Base-by-base conservation (phyloP, 2,329 filamentous ascomycete genomes). In the Dactylellina drechsleri region DNA sequence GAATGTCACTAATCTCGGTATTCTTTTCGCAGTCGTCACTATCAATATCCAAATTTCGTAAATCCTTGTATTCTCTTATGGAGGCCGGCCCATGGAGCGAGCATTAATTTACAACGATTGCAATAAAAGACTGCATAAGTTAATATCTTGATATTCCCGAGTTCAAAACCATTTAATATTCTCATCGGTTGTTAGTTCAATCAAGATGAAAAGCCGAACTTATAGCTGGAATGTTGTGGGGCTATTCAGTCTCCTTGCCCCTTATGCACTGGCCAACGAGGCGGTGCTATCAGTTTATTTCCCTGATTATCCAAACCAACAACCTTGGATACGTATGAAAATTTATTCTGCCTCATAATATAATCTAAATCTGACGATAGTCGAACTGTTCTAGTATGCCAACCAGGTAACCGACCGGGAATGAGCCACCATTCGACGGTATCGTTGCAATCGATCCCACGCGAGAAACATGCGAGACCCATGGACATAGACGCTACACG, bases 271-370 rank as follows among this genome's bases (percentile, higher is more conserved):
- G 12, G 49, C 60, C 8, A 28, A 41, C 18, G 47, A 26, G 12
- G 47, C 60, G 2, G 31, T 12, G 1, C 50, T 64, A n/a, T 64
- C 60, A 20, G 49, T 64, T 18, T 64, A 64, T 45, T 64, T 64
- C 8, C 47, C 60, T 15, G 60, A 64, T 10, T 45, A 12, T 10
- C 60, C 60, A 20, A 36, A 64, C 28, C 20, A 31, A 52, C 12
- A 52, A 8, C 60, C 60, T 3, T 57, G 61, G 61, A 26, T 26
- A 15, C 23, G 61, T 65, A 65, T 56, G 52, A 4, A 45, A 36
- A 36, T 36, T 36, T 2, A 36, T 7, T 36, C 5, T 8, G 13
- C 13, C 13, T 47, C 16, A 15, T 6, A 10, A 47, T 45, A 15
- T 45, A 5, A n/a, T 15, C 13, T 12, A 47, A n/a, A n/a, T 15